Percentiles rank a stretch among this genome's conserved stretches.
These are phyloP conservation scores for Gaertneriomyces sp. DNA, from an alignment of 192 early-diverging fungal species.

Conservation along the genomic window DNA sequence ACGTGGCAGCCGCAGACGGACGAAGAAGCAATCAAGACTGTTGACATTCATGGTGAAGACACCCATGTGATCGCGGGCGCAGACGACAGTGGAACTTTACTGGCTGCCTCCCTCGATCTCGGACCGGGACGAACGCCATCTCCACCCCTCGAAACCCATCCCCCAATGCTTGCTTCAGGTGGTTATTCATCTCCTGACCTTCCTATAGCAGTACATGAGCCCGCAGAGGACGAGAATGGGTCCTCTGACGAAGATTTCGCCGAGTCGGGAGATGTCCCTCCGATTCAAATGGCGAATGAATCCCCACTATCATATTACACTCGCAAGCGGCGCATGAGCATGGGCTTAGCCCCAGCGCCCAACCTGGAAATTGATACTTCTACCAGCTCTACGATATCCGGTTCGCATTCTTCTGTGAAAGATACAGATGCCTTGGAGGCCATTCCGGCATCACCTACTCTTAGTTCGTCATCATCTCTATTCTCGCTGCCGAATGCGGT, in stretches of 20 bases:
- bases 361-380: conserved; percentile 9
- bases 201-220: no score
- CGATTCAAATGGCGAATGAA: not conserved
- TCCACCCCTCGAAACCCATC: no score
- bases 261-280: not conserved
- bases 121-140: no score
- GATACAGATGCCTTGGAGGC: conserved; percentile 32
- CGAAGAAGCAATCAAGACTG: no score
- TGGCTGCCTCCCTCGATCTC: no score
- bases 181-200: no score
- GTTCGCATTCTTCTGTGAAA: conserved; percentile 18
- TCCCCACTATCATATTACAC: not conserved
- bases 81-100: no score
- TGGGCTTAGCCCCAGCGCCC: not conserved
- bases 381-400: conserved; percentile 29
- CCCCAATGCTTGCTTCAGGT: no score
- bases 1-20: no score
- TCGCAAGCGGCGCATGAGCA: not conserved
- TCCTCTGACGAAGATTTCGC: not conserved
- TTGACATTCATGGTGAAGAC: no score
- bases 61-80: no score
- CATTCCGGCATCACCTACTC: conserved; percentile 34
- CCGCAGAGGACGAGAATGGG: not conserved
- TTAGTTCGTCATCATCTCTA: conserved; percentile 17
- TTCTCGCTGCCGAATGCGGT: not conserved